Base-by-base conservation (phyloP, 2,329 filamentous ascomycete species). In the Xylogone sp. region DNA sequence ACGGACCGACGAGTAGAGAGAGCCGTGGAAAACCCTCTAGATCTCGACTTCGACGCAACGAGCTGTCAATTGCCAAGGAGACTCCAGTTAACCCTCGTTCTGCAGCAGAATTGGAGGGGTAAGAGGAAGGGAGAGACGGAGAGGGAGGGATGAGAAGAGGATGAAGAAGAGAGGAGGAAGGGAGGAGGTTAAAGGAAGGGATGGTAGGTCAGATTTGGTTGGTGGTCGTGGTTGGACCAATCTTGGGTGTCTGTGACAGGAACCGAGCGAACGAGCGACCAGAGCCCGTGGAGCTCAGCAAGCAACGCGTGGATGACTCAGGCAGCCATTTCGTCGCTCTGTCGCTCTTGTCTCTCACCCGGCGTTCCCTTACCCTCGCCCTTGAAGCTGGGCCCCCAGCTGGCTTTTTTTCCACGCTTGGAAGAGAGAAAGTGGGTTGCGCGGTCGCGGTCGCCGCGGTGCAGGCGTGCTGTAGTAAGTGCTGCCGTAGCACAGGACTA, bases 151-250 rank as follows among this genome's bases (percentile, higher is more conserved):
- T 49, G 48, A 53, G 16, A 42, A 21, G 53, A 53, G 53, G 54
- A 54, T 46, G 24, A 54, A 50, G 58, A 51, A 50, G 45, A 45
- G 49, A 46, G 46, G 48, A 51, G 46, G 44, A 48, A 54, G 54
- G 52, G 52, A 53, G 50, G 51, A 53, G 48, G 51, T 42, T 42
- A 50, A 46, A 34, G 43, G 46, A 48, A 18, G 43, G 29, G 20
- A 45, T 51, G 43, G 43, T 51, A 51, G 48, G 54, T 48, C 52
- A 56, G 48, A 49, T 39, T 39, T 39, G 34, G 34, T 39, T 39
- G 34, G 64, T 50, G 70, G 45, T 85, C 74, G 50, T 79, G 81
- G 64, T 81, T 81, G n/a, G 84, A 39, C 34, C 34, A 39, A 39
- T 39, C 34, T 39, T 39, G 34, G 34, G 34, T 21, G 34, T 21